phyloP scores from a whole-genome alignment of 345 rosid species.

The Rhizophora apiculata region DNA sequence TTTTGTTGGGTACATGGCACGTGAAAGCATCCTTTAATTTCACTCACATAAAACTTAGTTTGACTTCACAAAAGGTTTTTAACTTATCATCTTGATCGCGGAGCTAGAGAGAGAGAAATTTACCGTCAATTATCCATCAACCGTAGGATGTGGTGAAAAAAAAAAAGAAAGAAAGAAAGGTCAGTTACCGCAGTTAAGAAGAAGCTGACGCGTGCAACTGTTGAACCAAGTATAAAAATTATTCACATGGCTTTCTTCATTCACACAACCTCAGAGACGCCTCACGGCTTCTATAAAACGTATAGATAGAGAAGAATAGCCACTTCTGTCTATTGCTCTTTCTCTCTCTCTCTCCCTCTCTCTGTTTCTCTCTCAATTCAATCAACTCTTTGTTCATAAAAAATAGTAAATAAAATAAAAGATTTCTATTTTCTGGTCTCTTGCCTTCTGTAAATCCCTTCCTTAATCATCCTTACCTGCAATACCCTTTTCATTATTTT shows the following conservation, averaged over 20 bases:
- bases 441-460: conserved; percentile 11
- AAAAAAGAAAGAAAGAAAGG: background rate
- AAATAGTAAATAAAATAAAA: background rate
- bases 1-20: no score
- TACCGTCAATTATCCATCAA: background rate
- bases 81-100: no score
- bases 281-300: conserved; percentile 41
- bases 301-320: conserved; percentile 35
- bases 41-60: no score
- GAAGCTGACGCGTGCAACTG: conserved; percentile 33
- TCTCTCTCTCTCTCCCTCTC: background rate
- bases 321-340: conserved; percentile 21
- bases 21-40: no score
- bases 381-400: background rate
- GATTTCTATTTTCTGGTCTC: conserved; percentile 8
- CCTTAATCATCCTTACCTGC: conserved; percentile 12
- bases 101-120: no score
- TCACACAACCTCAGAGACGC: conserved; percentile 28
- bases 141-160: conserved; percentile 23
- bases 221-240: background rate
- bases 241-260: background rate
- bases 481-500: conserved; percentile 8
- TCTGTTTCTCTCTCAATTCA: no score
- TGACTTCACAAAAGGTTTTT: no score
- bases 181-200: conserved; percentile 25